Evolutionary conservation across 805 yeast species (phyloP).

Genomic region (Pichia ethanolica): DNA sequence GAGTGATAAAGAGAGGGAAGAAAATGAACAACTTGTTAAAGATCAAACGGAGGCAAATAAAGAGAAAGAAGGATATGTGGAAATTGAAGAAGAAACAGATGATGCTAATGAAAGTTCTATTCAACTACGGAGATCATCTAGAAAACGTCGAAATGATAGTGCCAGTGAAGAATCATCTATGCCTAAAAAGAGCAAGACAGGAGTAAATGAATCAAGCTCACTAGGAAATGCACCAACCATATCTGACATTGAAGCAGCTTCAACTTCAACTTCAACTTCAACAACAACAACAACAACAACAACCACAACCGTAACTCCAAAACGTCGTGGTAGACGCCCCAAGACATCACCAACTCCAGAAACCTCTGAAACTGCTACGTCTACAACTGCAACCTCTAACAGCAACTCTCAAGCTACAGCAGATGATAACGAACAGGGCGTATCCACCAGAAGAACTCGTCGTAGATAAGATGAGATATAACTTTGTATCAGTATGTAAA

Average conservation of each 20-base stretch:
- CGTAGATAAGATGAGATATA: not conserved
- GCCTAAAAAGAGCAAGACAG: not conserved
- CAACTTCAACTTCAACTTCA: not conserved
- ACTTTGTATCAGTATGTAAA: not conserved
- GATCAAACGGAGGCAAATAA: constrained; percentile 27
- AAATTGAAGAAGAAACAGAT: constrained; percentile 22
- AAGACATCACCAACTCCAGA: not conserved
- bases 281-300: not conserved
- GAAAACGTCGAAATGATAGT: not conserved
- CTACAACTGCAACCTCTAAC: not conserved
- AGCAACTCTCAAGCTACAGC: not conserved
- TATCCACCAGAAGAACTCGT: constrained; percentile 3
- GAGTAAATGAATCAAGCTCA: not conserved
- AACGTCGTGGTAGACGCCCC: constrained; percentile 9
- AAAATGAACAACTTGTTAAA: constrained; percentile 27
- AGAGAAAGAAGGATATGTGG: constrained; percentile 24
- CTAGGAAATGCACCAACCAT: not conserved
- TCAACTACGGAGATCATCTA: constrained; percentile 1
- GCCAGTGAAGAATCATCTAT: not conserved
- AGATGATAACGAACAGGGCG: not conserved
- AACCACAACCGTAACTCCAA: not conserved
- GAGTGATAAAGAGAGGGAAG: constrained; percentile 5
- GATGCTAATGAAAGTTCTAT: constrained; percentile 21
- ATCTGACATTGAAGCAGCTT: not conserved
- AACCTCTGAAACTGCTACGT: not conserved